Evolutionary conservation across 352 stramenopile species (phyloP), one percentile per base, ranked within the genome.

Genomic region (Paralagenidium karlingii): DNA sequence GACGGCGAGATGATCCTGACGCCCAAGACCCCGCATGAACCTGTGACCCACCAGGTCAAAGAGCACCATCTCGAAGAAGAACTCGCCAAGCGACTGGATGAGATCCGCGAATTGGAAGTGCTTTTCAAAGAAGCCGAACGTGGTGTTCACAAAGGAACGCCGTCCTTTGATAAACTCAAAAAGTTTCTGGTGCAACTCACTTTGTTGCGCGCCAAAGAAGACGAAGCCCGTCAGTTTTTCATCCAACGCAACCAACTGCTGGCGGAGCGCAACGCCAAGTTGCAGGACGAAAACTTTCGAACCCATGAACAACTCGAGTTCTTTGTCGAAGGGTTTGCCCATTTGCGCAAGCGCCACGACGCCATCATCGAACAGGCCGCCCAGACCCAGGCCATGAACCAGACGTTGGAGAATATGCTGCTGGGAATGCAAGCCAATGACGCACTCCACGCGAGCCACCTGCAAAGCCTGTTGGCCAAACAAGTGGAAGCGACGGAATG

Each of bases 81-180:
- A 26, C 74, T 88, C 38, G 30, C 43, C 3, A 24, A 43, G 8
- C 53, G 63, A 8, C 32, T 79, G 9, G 34, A 40, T 0, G 63
- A 83, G 24, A 24, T 88, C 7, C 40, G 61, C 34, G 39, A 47
- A 3, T 49, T 83, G 8, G 74, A 88, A 44, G 12, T 33, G 0
- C 64, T 59, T 5, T 81, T 85, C 51, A 88, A 88, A 36, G 45
- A 53, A 0, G 57, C 74, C 0, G 74, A 88, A 37, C 63, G 68
- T 0, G 43, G 55, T 2, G 52, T 78, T 8, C 74, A 88, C 38
- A 68, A 51, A 0, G 74, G 74, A 0, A 45, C 58, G 1, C 67
- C 68, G 2, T 64, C 51, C n/a, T 85, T 85, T 36, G 68, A 88
- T 13, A 88, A 85, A 40, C 55, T 88, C 28, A 85, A 88, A 43